phyloP scores from a whole-genome alignment of 2,329 filamentous ascomycete species.

The Sarocladiaceae sp. region DNA sequence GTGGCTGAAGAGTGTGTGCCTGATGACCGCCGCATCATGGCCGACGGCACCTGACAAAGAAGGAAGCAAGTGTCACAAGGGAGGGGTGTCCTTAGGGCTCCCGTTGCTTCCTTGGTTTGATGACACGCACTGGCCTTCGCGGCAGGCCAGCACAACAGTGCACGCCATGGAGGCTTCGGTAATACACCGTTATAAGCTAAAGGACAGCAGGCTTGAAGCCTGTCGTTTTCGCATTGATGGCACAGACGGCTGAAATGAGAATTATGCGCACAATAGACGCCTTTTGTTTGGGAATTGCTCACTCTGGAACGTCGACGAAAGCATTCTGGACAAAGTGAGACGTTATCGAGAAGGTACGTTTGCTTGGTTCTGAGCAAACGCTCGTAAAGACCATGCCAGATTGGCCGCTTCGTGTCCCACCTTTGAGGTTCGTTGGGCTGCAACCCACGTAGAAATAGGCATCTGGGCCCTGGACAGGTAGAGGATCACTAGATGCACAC shows the following conservation, averaged over 20 bases:
- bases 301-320: no score
- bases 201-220: no score
- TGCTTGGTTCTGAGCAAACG: no score
- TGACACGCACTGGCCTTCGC: background rate
- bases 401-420: no score
- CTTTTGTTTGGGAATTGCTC: background rate
- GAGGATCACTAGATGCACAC: constrained; percentile 1
- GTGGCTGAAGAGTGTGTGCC: constrained; percentile 7
- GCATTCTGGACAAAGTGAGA: no score
- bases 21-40: constrained; percentile 5
- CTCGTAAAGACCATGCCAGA: no score
- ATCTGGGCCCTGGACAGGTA: no score
- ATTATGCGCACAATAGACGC: background rate
- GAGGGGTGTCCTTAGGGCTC: background rate
- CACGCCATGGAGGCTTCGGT: background rate
- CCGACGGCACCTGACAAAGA: constrained; percentile 4
- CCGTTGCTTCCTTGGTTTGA: background rate
- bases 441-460: no score
- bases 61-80: background rate
- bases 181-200: no score
- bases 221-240: background rate
- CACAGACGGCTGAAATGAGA: background rate
- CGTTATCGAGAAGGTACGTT: no score
- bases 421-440: no score
- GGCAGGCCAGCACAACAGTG: background rate